Base-by-base conservation (phyloP, 2,329 filamentous ascomycete species). In the Colletotrichum plurivorum region DNA sequence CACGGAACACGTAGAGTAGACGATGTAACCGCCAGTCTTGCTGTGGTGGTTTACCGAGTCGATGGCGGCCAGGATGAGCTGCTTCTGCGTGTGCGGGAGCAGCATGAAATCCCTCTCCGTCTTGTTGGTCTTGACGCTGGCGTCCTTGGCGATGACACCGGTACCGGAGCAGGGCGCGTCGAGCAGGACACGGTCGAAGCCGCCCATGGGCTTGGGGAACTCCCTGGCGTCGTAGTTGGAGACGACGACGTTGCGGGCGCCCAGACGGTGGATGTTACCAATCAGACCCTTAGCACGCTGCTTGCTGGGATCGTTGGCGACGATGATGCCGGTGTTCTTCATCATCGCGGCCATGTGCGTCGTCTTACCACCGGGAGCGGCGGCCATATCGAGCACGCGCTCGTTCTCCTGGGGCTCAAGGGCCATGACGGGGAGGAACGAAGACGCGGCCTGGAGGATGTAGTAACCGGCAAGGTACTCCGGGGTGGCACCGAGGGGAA, bases 391-490 rank as follows among this genome's bases (percentile, higher is more conserved):
- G 63, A 97, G 89, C 45, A 94, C 86, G 43, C 94, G 89, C 82
- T 97, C 94, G 73, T 93, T 86, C 80, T 97, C 94, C 81, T 98
- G 95, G 0, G 96, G 96, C 6, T 94, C 95, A 13, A 99, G 88
- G 10, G 96, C 95, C 94, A 99, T 98, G 76, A 98, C 96, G 72
- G 96, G 96, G 57, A 99, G 87, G 85, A 99, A 99, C 18, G 95
- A 98, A 6, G 94, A 97, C 0, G 96, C 96, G 1, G 96, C 96
- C 84, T 99, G 96, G 13, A 99, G 88, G 75, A 99, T 98, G 84
- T 99, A 99, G 81, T 99, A 94, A 18, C 96, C 96, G 16, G 95
- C 95, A 13, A 99, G 89, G 80, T 99, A 99, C 82, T 99, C 96
- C 10, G 96, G 96, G 0, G 96, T 99, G 31, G 96, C 96, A 87